A percentile compares a stretch with the other conserved stretches of the same genome.
Conservation (phyloP, 139 green algal species). For the Micractinium conductrix region DNA sequence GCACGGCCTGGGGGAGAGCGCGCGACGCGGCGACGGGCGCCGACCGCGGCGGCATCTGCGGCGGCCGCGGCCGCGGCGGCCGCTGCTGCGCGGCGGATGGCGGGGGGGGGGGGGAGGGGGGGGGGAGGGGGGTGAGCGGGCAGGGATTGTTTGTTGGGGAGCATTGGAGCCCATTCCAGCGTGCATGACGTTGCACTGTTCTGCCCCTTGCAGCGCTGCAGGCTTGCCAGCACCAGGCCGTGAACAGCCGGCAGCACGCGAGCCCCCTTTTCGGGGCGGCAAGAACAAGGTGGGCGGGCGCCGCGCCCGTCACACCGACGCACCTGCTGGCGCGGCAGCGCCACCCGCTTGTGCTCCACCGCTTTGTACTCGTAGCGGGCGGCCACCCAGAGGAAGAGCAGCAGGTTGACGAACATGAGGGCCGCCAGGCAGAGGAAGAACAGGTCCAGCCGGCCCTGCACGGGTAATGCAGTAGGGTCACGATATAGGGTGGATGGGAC, state of each 20-base stretch:
- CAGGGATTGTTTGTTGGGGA: not conserved
- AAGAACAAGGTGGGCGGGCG: too few relatives aligned
- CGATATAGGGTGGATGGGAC: not conserved
- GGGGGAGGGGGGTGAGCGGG: not conserved
- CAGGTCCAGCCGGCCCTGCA: conserved; percentile 77
- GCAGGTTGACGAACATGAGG: conserved; percentile 69
- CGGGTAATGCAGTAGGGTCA: too few relatives aligned
- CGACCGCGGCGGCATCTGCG: not conserved
- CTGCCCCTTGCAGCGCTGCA: too few relatives aligned
- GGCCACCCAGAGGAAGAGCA: conserved; percentile 75
- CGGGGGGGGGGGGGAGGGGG: not conserved
- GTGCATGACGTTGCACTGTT: too few relatives aligned
- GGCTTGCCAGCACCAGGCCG: too few relatives aligned
- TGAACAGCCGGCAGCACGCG: too few relatives aligned
- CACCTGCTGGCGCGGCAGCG: conserved; percentile 21
- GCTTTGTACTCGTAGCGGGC: conserved; percentile 84
- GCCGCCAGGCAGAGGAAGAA: conserved; percentile 79
- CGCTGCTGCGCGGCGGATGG: not conserved
- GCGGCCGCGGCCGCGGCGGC: conserved; percentile 13
- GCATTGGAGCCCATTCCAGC: not conserved
- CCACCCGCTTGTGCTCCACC: conserved; percentile 66
- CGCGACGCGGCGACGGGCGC: conserved; percentile 17
- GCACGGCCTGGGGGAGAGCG: conserved; percentile 10
- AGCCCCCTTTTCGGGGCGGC: too few relatives aligned
- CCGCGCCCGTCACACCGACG: not conserved